These are phyloP conservation scores for Hyaloscypha variabilis DNA, from an alignment of 495 filamentous ascomycete genomes.

Conservation along the genomic window DNA sequence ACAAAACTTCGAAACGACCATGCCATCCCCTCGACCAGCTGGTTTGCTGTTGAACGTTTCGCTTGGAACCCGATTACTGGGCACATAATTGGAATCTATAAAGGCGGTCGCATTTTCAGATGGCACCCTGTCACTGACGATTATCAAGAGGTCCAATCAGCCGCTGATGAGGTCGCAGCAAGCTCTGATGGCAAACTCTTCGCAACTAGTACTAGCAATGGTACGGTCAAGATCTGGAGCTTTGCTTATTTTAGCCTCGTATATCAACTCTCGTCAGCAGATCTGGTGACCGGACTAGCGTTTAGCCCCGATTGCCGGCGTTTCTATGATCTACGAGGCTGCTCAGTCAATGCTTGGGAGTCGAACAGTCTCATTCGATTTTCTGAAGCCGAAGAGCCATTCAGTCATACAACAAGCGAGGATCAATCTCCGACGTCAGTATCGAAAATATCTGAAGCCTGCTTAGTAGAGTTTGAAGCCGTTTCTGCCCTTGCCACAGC, in stretches of 20 bases:
- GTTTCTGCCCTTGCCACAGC: background rate
- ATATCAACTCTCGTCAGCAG: constrained; percentile 20
- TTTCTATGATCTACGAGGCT: background rate
- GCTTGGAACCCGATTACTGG: constrained; percentile 33
- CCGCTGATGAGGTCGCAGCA: constrained; percentile 22
- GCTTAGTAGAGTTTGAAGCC: background rate
- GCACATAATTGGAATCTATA: constrained; percentile 33
- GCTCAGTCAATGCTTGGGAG: background rate
- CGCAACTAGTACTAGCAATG: constrained; percentile 27
- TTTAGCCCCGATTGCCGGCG: constrained; percentile 1
- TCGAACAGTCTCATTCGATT: background rate
- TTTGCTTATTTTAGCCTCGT: constrained; percentile 30
- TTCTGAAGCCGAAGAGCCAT: background rate
- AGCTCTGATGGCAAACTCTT: constrained; percentile 36
- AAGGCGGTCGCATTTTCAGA: constrained; percentile 34
- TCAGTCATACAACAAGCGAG: background rate
- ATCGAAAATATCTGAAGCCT: background rate
- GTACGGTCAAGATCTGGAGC: constrained; percentile 32
- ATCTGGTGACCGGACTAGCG: background rate
- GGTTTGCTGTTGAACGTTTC: constrained; percentile 30
- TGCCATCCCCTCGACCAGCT: constrained; percentile 9
- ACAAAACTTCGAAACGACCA: background rate
- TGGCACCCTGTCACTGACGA: constrained; percentile 25
- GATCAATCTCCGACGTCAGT: background rate
- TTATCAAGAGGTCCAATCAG: background rate